Evolutionary conservation across 139 green algal species (phyloP).

Genomic region (Chlamydomonas asymmetrica): DNA sequence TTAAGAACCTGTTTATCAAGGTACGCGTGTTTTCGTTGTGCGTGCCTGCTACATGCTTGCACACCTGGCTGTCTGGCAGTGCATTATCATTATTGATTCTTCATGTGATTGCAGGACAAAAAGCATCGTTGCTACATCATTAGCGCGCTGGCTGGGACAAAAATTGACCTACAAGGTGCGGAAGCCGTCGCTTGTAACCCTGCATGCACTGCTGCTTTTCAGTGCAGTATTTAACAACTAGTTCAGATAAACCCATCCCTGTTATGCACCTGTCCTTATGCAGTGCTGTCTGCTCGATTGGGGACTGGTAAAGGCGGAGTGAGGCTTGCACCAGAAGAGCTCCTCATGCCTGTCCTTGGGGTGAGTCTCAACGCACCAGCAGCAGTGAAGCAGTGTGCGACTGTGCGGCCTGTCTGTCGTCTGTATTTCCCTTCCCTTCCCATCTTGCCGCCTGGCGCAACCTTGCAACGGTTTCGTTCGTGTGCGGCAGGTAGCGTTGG

Average conservation of each 20-base stretch:
- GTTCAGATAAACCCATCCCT: not conserved
- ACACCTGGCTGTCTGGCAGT: not conserved
- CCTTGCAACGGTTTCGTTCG: no score
- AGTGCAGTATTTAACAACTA: no score
- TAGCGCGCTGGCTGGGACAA: conserved; percentile 57
- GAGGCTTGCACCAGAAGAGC: conserved; percentile 58
- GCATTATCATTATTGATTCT: no score
- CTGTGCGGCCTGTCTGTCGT: no score
- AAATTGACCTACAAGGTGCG: conserved; percentile 66
- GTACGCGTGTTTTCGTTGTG: not conserved
- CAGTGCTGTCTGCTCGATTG: conserved; percentile 63
- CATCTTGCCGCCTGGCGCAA: no score
- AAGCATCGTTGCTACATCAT: conserved; percentile 68
- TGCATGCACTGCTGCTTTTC: not conserved
- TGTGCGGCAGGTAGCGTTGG: conserved; percentile 51
- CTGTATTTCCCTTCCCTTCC: no score
- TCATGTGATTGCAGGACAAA: conserved; percentile 80
- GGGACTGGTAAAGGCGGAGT: conserved; percentile 65
- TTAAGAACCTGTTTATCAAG: conserved; percentile 46
- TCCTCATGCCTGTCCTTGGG: conserved; percentile 54
- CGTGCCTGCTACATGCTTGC: not conserved
- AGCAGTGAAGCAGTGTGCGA: no score
- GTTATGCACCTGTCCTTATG: not conserved
- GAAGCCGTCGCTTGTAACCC: not conserved
- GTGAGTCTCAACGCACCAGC: conserved; percentile 35